A percentile compares a stretch with the other conserved stretches of the same genome.
phyloP scores from a whole-genome alignment of 2,329 filamentous ascomycete species.

The Emergomyces orientalis region DNA sequence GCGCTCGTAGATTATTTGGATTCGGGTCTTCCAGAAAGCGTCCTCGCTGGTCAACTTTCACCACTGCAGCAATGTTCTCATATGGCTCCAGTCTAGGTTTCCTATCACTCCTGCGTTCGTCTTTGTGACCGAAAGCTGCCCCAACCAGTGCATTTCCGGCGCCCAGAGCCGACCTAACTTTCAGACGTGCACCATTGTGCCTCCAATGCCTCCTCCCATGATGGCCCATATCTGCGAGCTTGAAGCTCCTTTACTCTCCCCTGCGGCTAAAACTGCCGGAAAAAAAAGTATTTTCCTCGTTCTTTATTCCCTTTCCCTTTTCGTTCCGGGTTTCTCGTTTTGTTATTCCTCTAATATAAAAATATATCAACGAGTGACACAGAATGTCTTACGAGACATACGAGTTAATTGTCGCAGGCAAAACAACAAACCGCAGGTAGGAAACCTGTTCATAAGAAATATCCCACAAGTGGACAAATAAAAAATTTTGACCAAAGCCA shows the following conservation, averaged over 20 bases:
- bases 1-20: conserved; percentile 7
- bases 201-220: conserved; percentile 8
- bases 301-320: background rate
- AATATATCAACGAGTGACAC: conserved; percentile 1
- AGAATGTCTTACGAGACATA: background rate
- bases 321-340: background rate
- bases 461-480: background rate
- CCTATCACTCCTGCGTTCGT: conserved; percentile 1
- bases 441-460: background rate
- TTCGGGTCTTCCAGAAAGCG: background rate
- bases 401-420: background rate
- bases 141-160: conserved; percentile 3
- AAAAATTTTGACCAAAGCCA: background rate
- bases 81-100: background rate
- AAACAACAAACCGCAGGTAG: background rate
- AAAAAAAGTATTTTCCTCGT: background rate
- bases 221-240: conserved; percentile 10
- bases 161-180: background rate
- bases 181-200: background rate
- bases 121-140: background rate
- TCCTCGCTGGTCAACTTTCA: conserved; percentile 1
- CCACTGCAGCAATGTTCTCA: background rate
- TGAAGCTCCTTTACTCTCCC: background rate
- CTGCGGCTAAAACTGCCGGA: background rate
- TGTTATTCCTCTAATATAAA: background rate